phyloP scores from a whole-genome alignment of 116 monocot species.

The Papilionanthe hybrid region DNA sequence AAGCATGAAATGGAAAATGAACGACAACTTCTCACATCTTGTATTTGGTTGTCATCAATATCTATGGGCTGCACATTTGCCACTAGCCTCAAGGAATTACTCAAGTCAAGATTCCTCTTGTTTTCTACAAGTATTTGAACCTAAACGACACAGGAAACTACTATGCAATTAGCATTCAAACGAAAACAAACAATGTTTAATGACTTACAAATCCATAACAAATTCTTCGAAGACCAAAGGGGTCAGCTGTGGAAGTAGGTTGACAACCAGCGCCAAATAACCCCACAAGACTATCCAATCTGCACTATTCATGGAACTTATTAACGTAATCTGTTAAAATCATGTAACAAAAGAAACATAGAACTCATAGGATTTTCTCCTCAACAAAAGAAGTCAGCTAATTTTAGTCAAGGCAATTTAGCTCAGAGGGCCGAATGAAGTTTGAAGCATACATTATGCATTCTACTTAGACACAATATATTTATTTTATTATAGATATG shows the following conservation, averaged over 20 bases:
- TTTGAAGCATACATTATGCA: not conserved
- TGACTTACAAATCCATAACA: slow-evolving; percentile 91
- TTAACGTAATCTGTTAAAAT: slow-evolving; percentile 4
- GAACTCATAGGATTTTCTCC: not conserved
- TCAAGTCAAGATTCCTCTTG: slow-evolving; percentile 69
- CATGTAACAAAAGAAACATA: not conserved
- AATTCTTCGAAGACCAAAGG: slow-evolving; percentile 91
- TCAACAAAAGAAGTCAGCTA: not conserved
- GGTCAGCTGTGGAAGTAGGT: slow-evolving; percentile 86
- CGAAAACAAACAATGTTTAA: slow-evolving; percentile 1
- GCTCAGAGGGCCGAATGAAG: not conserved
- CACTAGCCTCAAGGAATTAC: slow-evolving; percentile 53
- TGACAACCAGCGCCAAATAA: slow-evolving; percentile 93
- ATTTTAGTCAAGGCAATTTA: not conserved
- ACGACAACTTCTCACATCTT: slow-evolving; percentile 44
- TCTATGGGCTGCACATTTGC: slow-evolving; percentile 76
- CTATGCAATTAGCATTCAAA: slow-evolving; percentile 1
- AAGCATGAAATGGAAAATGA: not conserved
- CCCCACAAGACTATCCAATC: slow-evolving; percentile 92
- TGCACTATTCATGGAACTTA: slow-evolving; percentile 9
- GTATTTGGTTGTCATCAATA: slow-evolving; percentile 33
- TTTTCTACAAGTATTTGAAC: slow-evolving; percentile 94
- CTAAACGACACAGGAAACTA: slow-evolving; percentile 28
- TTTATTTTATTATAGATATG: too few species aligned
- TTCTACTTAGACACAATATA: not conserved